Base-by-base conservation (phyloP, 768 basidiomycete genomes). In the Russula foetens region DNA sequence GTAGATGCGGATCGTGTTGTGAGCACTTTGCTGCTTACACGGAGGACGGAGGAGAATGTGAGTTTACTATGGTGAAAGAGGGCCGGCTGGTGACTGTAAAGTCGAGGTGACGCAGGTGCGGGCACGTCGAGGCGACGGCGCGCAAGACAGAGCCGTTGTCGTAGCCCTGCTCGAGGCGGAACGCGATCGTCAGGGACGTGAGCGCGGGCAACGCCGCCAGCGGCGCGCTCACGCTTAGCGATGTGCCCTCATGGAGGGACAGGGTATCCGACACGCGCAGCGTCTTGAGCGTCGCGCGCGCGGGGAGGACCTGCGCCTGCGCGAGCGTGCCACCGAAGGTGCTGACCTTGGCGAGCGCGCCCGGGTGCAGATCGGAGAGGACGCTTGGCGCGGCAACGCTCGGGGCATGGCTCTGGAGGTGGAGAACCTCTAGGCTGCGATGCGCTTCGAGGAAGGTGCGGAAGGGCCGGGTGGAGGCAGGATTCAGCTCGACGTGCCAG, bases 121-220 rank as follows among this genome's bases (percentile, higher is more conserved):
- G 87, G 67, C 87, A 89, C 0, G 84, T 79, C 14, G 81, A 73
- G 54, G 83, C 81, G 58, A 90, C 78, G 4, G 84, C 83, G 47
- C 85, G 81, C 35, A 90, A 75, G 59, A 89, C 73, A 65, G 83
- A 83, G 28, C 82, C 84, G 67, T 85, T 84, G 65, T 90, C 88
- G 67, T 89, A 89, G 4, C 70, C 71, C 67, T 84, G 83, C 67
- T 89, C 85, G 52, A 90, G 78, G 41, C 81, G 78, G 68, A 90
- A 90, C 17, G 81, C 75, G 45, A 90, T 80, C 55, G 79, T 83
- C 57, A 90, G 75, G 43, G 82, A 78, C 14, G 75, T 78, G 26
- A 90, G 76, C 5, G 75, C 75, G 21, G 78, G 77, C 23, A 90
- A 67, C 50, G 78, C 77, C 60, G 80, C 76, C 26, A 90, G 77